A percentile compares a stretch with the other conserved stretches of the same genome.
Evolutionary conservation across 31 red algal species (phyloP).

Genomic region (Asparagopsis taxiformis): DNA sequence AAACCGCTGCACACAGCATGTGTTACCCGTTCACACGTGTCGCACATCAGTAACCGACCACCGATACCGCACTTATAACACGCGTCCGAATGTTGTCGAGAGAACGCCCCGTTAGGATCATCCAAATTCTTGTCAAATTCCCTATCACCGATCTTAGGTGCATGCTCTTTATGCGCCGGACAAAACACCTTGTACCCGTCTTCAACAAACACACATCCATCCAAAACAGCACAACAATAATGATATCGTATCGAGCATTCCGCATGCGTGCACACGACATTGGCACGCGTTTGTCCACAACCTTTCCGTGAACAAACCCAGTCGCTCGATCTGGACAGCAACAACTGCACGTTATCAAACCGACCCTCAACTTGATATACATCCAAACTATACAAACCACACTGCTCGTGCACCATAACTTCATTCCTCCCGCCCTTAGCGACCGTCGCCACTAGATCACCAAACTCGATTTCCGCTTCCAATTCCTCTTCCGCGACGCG

Average conservation of each 20-base stretch:
- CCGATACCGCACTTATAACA: conserved; percentile 43
- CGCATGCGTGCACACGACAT: conserved; percentile 1
- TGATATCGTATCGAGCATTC: conserved; percentile 27
- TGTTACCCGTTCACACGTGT: conserved; percentile 34
- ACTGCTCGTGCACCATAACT: conserved; percentile 24
- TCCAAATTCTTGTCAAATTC: conserved; percentile 17
- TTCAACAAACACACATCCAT: conserved; percentile 16
- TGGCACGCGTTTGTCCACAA: conserved; percentile 17
- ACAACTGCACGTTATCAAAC: conserved; percentile 2
- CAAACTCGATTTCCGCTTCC: conserved; percentile 2
- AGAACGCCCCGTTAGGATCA: not conserved
- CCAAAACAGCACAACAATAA: conserved; percentile 27
- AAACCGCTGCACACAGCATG: conserved; percentile 36
- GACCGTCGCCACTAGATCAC: conserved; percentile 3
- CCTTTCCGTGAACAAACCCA: conserved; percentile 5
- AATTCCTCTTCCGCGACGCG: conserved; percentile 22
- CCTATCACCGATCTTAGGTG: conserved; percentile 22
- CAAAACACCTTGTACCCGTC: conserved; percentile 48
- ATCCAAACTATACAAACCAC: conserved; percentile 11
- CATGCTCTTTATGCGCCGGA: conserved; percentile 11
- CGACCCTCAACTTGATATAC: conserved; percentile 5
- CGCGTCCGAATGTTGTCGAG: conserved; percentile 21
- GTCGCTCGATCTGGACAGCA: not conserved
- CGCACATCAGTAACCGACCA: conserved; percentile 54
- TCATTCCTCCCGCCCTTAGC: not conserved